Evolutionary conservation across 75 land plant genomes (phyloP).

Genomic region (Sequoia sempervirens): DNA sequence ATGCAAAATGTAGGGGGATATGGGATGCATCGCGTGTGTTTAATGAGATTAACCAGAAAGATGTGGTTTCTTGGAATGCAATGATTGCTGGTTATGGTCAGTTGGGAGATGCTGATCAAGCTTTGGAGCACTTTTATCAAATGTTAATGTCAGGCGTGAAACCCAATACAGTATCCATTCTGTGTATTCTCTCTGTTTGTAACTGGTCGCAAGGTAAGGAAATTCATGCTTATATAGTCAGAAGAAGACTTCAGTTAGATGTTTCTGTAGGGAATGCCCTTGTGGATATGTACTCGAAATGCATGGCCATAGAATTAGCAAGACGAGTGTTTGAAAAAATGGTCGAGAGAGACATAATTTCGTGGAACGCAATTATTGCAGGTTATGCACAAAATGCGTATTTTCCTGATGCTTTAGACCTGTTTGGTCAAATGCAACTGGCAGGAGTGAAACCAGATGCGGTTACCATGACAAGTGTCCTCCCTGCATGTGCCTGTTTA

Average conservation of each 20-base stretch:
- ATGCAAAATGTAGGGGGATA: constrained; percentile 57
- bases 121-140: not conserved
- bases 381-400: constrained; percentile 26
- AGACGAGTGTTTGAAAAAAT: constrained; percentile 30
- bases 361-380: constrained; percentile 54
- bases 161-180: constrained; percentile 7
- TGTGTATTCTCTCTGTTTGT: constrained; percentile 2
- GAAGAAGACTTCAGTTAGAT: constrained; percentile 7
- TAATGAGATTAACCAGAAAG: constrained; percentile 26
- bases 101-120: not conserved
- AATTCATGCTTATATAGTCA: constrained; percentile 7
- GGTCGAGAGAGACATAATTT: constrained; percentile 40
- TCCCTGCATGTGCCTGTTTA: constrained; percentile 8
- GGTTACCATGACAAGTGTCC: constrained; percentile 10
- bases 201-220: constrained; percentile 1
- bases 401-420: constrained; percentile 24
- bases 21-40: constrained; percentile 31
- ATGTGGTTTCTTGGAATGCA: constrained; percentile 13
- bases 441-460: constrained; percentile 12
- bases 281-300: constrained; percentile 25
- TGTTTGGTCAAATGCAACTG: constrained; percentile 15
- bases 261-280: constrained; percentile 20
- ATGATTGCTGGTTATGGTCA: constrained; percentile 2
- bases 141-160: constrained; percentile 6
- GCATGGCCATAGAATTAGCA: constrained; percentile 32